Evolutionary conservation across 2,329 filamentous ascomycete species (phyloP).

Genomic region (Westerdykella aurantiaca): DNA sequence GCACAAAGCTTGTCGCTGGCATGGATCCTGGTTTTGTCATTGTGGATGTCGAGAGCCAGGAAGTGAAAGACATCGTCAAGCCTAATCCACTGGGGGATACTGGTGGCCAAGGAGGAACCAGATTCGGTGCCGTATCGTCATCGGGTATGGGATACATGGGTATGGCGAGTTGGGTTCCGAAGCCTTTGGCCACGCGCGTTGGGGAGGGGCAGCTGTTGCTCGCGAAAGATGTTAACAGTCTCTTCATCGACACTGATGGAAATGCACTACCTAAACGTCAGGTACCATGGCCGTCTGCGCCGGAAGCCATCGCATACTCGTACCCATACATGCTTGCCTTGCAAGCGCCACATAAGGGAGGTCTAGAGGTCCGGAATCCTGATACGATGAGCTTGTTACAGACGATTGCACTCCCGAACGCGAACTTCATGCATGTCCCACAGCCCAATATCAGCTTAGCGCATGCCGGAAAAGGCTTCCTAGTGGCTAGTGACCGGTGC

Average conservation of each 20-base stretch:
- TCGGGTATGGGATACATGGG: slow-evolving; percentile 97
- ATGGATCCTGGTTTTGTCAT: slow-evolving; percentile 89
- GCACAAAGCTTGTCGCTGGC: slow-evolving; percentile 79
- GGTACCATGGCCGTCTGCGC: slow-evolving; percentile 84
- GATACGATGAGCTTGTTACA: slow-evolving; percentile 87
- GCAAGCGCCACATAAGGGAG: slow-evolving; percentile 75
- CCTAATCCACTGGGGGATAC: slow-evolving; percentile 65
- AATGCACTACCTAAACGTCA: slow-evolving; percentile 77
- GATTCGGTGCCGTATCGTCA: slow-evolving; percentile 77
- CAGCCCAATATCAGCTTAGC: slow-evolving; percentile 91
- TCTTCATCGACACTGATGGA: slow-evolving; percentile 82
- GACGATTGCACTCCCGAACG: slow-evolving; percentile 73
- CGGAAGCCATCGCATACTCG: slow-evolving; percentile 88
- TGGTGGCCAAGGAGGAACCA: slow-evolving; percentile 58
- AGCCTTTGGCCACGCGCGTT: slow-evolving; percentile 77
- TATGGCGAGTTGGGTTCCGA: slow-evolving; percentile 84
- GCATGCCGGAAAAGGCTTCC: slow-evolving; percentile 91
- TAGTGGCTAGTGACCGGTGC: slow-evolving; percentile 82
- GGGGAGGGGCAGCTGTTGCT: slow-evolving; percentile 79
- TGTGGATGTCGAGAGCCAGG: slow-evolving; percentile 71
- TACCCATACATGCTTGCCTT: slow-evolving; percentile 92
- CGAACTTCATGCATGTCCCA: slow-evolving; percentile 81
- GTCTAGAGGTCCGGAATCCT: slow-evolving; percentile 85
- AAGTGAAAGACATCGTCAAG: slow-evolving; percentile 71
- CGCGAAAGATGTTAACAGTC: slow-evolving; percentile 95